Percentiles rank a stretch among this genome's conserved stretches.
Conservation (phyloP, 306 rosid genomes). For the Lupinus albus region DNA sequence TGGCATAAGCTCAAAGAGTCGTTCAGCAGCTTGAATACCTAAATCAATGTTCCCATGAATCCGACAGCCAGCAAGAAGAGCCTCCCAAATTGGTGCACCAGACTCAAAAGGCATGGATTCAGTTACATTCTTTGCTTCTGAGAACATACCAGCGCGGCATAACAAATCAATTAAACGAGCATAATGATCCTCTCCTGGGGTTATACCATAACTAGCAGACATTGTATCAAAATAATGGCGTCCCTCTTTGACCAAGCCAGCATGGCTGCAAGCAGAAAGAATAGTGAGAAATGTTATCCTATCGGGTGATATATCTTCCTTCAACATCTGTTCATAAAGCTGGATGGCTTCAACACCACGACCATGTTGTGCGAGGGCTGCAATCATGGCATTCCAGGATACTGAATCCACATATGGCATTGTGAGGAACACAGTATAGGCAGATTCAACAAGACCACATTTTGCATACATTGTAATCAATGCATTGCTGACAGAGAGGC, state of each 20-base stretch:
- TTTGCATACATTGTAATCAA: constrained; percentile 60
- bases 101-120: constrained; percentile 57
- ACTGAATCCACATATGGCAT: constrained; percentile 61
- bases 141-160: constrained; percentile 55
- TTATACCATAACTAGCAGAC: constrained; percentile 43
- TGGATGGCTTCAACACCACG: constrained; percentile 47
- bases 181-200: constrained; percentile 61
- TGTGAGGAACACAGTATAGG: constrained; percentile 52
- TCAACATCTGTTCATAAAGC: constrained; percentile 56
- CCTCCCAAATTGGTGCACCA: constrained; percentile 56
- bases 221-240: constrained; percentile 50
- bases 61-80: constrained; percentile 60
- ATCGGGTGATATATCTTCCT: constrained; percentile 56
- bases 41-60: constrained; percentile 55
- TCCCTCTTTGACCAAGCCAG: constrained; percentile 55
- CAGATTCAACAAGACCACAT: constrained; percentile 59
- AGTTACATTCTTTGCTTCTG: constrained; percentile 47
- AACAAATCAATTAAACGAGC: constrained; percentile 58
- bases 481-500: constrained; percentile 58
- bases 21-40: constrained; percentile 52
- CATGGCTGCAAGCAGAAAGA: constrained; percentile 62
- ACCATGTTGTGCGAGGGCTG: constrained; percentile 63
- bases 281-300: constrained; percentile 59
- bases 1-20: constrained; percentile 50
- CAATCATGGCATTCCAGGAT: constrained; percentile 68